Conservation (phyloP, 306 rosid species). For the Trifolium subterraneum region DNA sequence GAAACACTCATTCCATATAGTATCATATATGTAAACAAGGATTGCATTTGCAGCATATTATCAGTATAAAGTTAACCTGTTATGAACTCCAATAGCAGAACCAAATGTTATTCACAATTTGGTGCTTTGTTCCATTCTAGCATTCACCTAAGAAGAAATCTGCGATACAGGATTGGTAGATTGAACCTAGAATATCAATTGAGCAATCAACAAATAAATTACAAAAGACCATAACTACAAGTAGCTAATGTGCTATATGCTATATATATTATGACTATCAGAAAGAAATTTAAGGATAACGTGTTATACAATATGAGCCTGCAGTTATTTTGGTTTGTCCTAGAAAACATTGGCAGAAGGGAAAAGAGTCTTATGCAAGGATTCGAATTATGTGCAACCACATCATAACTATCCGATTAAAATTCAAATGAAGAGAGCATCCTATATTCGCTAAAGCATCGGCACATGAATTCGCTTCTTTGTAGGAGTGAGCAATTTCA, state of each 20-base stretch:
- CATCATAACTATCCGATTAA: too few relatives aligned
- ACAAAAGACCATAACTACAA: not conserved
- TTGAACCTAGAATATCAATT: slow-evolving; percentile 15
- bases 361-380: not conserved
- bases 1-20: not conserved
- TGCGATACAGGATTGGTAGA: not conserved
- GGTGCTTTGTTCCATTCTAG: slow-evolving; percentile 14
- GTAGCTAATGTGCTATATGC: not conserved
- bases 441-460: too few relatives aligned
- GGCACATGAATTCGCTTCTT: too few relatives aligned
- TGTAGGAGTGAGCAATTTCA: too few relatives aligned
- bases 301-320: too few relatives aligned
- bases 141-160: slow-evolving; percentile 16
- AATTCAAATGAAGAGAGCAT: too few relatives aligned
- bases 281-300: too few relatives aligned
- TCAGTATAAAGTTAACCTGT: not conserved
- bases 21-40: not conserved
- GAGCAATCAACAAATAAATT: not conserved
- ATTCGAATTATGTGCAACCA: too few relatives aligned
- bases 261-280: too few relatives aligned
- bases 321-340: not conserved
- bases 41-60: not conserved
- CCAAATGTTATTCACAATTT: slow-evolving; percentile 7
- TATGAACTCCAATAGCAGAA: slow-evolving; percentile 6
- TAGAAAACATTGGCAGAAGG: not conserved